Conservation (phyloP, 2,329 filamentous ascomycete species). For the Penicillium janthinellum region DNA sequence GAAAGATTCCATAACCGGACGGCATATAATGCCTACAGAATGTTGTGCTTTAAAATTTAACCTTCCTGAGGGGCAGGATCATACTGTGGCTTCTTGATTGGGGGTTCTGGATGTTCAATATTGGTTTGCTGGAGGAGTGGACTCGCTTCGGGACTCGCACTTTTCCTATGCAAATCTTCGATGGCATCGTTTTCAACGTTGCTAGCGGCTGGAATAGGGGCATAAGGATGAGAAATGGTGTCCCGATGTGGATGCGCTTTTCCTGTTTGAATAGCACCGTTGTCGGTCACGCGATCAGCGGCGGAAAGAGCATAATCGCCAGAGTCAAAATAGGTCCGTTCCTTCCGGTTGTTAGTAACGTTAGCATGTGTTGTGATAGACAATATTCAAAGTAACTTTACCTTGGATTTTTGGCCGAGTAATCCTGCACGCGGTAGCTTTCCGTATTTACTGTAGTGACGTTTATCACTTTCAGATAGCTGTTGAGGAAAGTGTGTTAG, state of each 20-base stretch:
- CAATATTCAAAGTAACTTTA: conserved; percentile 10
- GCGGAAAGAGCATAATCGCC: conserved; percentile 33
- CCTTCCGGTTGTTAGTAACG: conserved; percentile 18
- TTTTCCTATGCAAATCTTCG: conserved; percentile 19
- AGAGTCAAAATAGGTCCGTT: conserved; percentile 35
- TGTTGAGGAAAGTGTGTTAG: conserved; percentile 6
- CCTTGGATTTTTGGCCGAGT: conserved; percentile 18
- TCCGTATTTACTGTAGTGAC: conserved; percentile 19
- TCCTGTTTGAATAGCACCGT: conserved; percentile 28
- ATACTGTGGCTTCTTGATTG: not conserved
- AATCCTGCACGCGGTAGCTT: conserved; percentile 18
- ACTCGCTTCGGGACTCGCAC: conserved; percentile 17
- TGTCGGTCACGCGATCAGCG: conserved; percentile 24
- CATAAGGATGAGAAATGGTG: conserved; percentile 32
- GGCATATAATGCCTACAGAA: too few species aligned
- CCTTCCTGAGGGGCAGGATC: not conserved
- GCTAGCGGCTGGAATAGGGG: conserved; percentile 26
- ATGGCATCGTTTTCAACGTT: conserved; percentile 30
- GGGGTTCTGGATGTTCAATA: conserved; percentile 6
- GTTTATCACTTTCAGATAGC: conserved; percentile 18
- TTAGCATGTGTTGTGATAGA: conserved; percentile 4
- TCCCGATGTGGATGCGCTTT: conserved; percentile 29
- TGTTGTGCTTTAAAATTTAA: not conserved
- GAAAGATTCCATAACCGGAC: too few species aligned
- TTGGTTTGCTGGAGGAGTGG: conserved; percentile 19